Evolutionary conservation across 2,329 filamentous ascomycete species (phyloP).

Genomic region (Diaporthe sp.): DNA sequence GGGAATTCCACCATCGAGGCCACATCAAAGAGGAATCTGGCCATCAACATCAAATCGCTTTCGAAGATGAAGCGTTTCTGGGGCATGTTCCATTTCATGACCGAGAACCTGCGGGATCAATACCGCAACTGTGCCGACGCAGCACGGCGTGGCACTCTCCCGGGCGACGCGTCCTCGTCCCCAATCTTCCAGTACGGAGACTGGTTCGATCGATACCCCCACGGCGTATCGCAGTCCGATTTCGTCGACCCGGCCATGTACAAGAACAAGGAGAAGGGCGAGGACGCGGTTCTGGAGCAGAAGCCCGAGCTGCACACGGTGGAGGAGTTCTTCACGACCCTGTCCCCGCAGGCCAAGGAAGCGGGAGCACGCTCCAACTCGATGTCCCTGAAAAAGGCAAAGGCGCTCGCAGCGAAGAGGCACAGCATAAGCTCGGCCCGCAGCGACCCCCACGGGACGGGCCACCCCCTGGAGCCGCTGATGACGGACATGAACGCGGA

Average conservation of each 20-base stretch:
- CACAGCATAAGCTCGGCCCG: conserved; percentile 50
- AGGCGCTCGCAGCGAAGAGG: conserved; percentile 55
- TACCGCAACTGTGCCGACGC: conserved; percentile 89
- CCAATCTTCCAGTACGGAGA: conserved; percentile 95
- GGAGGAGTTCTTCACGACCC: conserved; percentile 90
- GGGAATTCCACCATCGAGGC: conserved; percentile 82
- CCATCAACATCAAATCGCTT: conserved; percentile 90
- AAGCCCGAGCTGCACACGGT: conserved; percentile 93
- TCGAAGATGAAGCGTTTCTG: conserved; percentile 97
- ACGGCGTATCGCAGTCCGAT: conserved; percentile 87
- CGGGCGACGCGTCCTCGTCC: conserved; percentile 63
- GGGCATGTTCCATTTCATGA: conserved; percentile 99
- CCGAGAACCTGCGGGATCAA: conserved; percentile 90
- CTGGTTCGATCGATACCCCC: conserved; percentile 96
- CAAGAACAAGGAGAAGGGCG: conserved; percentile 80
- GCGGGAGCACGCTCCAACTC: conserved; percentile 39
- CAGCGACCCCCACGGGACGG: conserved; percentile 47
- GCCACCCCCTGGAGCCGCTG: conserved; percentile 53
- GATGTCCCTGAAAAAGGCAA: conserved; percentile 50
- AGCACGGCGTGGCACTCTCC: conserved; percentile 74
- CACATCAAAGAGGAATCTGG: conserved; percentile 85
- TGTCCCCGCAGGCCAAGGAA: conserved; percentile 73
- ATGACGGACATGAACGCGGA: conserved; percentile 53
- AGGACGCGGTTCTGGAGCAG: conserved; percentile 91
- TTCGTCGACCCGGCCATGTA: conserved; percentile 81